Conservation (phyloP, 257 asterid species). For the Cruciata laevipes region DNA sequence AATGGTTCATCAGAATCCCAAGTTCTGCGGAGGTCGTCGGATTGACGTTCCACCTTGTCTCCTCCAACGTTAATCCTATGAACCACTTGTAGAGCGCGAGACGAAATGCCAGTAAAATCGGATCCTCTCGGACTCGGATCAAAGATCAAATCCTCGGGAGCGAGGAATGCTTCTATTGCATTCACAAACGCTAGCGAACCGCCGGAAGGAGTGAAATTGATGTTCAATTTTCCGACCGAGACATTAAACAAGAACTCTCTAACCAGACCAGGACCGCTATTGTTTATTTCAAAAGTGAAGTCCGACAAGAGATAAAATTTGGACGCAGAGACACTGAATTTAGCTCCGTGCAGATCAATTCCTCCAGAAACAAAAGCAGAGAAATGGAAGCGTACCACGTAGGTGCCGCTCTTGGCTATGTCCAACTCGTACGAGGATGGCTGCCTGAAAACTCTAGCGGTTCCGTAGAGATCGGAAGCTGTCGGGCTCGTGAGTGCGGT, state of each 20-base stretch:
- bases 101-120: not conserved
- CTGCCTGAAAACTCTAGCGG: constrained; percentile 42
- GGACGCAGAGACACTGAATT: constrained; percentile 33
- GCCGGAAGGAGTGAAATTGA: constrained; percentile 30
- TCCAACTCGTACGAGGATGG: constrained; percentile 26
- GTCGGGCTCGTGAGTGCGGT: not conserved
- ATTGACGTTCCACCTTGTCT: constrained; percentile 1
- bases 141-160: constrained; percentile 27
- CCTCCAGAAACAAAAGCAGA: constrained; percentile 19
- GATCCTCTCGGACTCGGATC: constrained; percentile 7
- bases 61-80: constrained; percentile 66
- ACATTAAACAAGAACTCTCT: constrained; percentile 37
- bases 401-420: constrained; percentile 24
- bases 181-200: constrained; percentile 39
- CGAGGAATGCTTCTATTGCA: constrained; percentile 47
- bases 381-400: constrained; percentile 53
- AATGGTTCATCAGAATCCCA: constrained; percentile 63
- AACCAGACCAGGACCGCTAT: not conserved
- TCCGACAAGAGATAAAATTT: constrained; percentile 32
- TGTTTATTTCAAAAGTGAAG: constrained; percentile 14
- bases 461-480: constrained; percentile 17
- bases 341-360: constrained; percentile 17
- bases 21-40: constrained; percentile 36
- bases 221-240: constrained; percentile 19
- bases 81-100: constrained; percentile 21